Evolutionary conservation across 495 filamentous ascomycete species (phyloP), one percentile per base, ranked within the genome.

Genomic region (Aspergillus cristatus): DNA sequence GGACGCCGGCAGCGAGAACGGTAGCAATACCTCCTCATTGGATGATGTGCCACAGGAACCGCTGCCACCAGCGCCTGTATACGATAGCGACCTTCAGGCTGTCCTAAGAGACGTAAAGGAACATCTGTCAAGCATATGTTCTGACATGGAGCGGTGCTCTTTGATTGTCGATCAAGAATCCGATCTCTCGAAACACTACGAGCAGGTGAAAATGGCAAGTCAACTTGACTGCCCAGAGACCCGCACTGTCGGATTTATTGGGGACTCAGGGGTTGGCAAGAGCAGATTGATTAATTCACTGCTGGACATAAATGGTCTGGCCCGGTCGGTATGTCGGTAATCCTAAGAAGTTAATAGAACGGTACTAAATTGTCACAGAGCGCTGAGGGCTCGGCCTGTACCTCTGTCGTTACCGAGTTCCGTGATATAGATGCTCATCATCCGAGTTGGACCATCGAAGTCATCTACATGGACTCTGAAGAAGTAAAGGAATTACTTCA

Each of bases 251-350:
- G 41, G 41, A 13, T 43, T 43, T n/a, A 43, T 38, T 29, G 41
- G 41, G 5, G 28, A 42, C 24, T 42, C 40, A 1, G 40, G 40
- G 6, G 32, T 28, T n/a, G 58, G 58, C 0, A 63, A 63, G 41
- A 63, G 58, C 37, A 53, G 45, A 7, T 2, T 63, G 1, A 57
- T 63, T 15, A 63, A 63, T 25, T 63, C 53, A 2, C 14, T 63
- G 7, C 49, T 63, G 3, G 48, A 54, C 24, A 35, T 44, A 18
- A 18, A 36, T 5, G n/a, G n/a, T n/a, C 41, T 63, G 1, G 36
- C 57, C 10, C 53, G 53, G 10, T 54, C 60, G 15, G 60, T 61
- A 41, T 18, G 39, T 44, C 17, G 7, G 16, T 7, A n/a, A 20
- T 15, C 8, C 25, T 14, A 30, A 1, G 7, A 6, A 31, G 26